A percentile compares a stretch with the other conserved stretches of the same genome.
These are phyloP conservation scores for Alternaria brassicicola DNA, from an alignment of 2,329 filamentous ascomycete species.

Conservation along the genomic window DNA sequence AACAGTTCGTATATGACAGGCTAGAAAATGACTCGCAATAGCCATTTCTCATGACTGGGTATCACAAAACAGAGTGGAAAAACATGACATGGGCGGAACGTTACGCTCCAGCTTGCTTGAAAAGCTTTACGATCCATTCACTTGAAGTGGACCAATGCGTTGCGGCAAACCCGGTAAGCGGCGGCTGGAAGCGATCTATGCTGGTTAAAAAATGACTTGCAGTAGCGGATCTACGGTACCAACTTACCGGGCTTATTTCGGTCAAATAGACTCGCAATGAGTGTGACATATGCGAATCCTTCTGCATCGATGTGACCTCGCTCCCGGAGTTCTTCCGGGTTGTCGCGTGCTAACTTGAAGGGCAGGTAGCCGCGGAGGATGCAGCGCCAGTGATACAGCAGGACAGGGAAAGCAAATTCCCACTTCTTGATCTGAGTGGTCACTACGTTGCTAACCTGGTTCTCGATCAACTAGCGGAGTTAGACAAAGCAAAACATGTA, in stretches of 20 bases:
- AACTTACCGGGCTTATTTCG: conserved; percentile 34
- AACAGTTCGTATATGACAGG: not conserved
- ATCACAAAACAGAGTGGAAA: conserved; percentile 12
- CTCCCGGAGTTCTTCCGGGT: conserved; percentile 40
- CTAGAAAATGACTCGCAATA: conserved; percentile 2
- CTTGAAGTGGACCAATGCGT: conserved; percentile 36
- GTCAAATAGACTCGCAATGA: conserved; percentile 35
- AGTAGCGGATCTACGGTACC: conserved; percentile 2
- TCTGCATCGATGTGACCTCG: conserved; percentile 38
- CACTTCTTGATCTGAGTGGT: conserved; percentile 43
- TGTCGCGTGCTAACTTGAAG: conserved; percentile 45
- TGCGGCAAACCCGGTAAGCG: conserved; percentile 34
- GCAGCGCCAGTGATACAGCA: conserved; percentile 43
- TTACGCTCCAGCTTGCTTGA: conserved; percentile 42
- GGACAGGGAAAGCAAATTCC: conserved; percentile 41
- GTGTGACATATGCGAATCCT: conserved; percentile 40
- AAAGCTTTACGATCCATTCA: conserved; percentile 42
- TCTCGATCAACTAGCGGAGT: conserved; percentile 36
- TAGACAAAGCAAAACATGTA: conserved; percentile 13
- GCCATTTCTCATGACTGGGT: conserved; percentile 12
- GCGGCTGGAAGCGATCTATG: conserved; percentile 38
- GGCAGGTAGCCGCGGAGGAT: conserved; percentile 41
- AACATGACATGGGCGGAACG: conserved; percentile 2
- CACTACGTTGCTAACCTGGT: conserved; percentile 43
- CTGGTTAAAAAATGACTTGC: conserved; percentile 4